Evolutionary conservation across 306 rosid species (phyloP), one percentile per base, ranked within the genome.

Genomic region (Glycyrrhiza uralensis): DNA sequence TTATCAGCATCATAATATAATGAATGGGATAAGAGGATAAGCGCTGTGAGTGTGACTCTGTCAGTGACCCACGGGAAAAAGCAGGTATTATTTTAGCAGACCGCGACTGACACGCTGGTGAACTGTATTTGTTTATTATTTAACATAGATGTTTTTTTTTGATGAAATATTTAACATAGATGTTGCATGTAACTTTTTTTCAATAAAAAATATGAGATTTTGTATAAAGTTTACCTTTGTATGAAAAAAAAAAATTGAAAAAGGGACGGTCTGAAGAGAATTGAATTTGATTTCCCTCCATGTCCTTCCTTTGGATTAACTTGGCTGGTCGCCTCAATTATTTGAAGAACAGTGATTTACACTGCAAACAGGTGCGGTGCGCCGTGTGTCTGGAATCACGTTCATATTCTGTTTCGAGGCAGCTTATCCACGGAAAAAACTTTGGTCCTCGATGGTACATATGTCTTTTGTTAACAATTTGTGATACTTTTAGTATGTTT

Each of bases 51-150:
- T n/a, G n/a, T n/a, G n/a, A 73, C 41, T 49, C 66, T 28, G 46
- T 60, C 45, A 63, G 58, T 66, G 81, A 56, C 75, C 82, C 84
- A 80, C 84, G 32, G 62, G 86, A 75, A 78, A 63, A 80, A 61
- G 17, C 23, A 38, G 52, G 19, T 29, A 54, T 54, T 8, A 82
- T 77, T n/a, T n/a, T 44, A 19, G 28, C 12, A 17, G 79, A 77
- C 2, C 26, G 12, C 42, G 38, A 59, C 57, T 24, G 64, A 50
- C 79, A 81, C 79, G 80, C 67, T 44, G 77, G 14, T 28, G 51
- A 69, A 23, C 33, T 55, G 55, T 70, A 24, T 3, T 54, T 64
- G 39, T 50, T 60, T 61, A 50, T 19, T n/a, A 28, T 26, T 6
- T 41, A 47, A 9, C 2, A 3, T 4, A 14, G 38, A n/a, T n/a